Evolutionary conservation across 768 basidiomycete species (phyloP).

Genomic region (Xerocomellus chrysenteron): DNA sequence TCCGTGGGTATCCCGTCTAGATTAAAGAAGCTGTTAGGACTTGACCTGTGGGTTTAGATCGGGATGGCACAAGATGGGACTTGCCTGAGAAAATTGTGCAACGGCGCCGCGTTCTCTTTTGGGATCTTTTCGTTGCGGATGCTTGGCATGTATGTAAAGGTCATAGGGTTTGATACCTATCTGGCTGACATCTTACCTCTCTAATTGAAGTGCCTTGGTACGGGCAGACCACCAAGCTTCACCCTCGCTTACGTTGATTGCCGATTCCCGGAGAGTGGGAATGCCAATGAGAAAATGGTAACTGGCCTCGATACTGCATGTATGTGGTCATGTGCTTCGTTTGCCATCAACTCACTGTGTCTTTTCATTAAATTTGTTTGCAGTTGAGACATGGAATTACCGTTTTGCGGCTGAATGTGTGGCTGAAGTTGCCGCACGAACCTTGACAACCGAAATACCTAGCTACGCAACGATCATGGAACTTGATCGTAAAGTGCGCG

Average conservation of each 20-base stretch:
- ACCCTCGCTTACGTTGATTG: constrained; percentile 68
- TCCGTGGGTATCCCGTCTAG: constrained; percentile 49
- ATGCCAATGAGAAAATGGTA: constrained; percentile 14
- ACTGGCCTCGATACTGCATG: constrained; percentile 25
- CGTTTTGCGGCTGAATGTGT: constrained; percentile 67
- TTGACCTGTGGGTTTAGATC: constrained; percentile 39
- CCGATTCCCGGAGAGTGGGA: constrained; percentile 45
- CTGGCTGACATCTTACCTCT: constrained; percentile 9
- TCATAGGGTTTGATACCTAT: background rate
- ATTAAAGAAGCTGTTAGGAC: constrained; percentile 5
- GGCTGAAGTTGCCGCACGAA: constrained; percentile 59
- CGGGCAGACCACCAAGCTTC: constrained; percentile 70
- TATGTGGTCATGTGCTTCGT: constrained; percentile 17
- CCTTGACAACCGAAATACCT: constrained; percentile 63
- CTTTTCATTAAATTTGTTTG: background rate
- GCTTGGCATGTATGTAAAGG: constrained; percentile 56
- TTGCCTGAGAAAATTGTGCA: constrained; percentile 62
- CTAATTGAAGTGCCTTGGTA: constrained; percentile 55
- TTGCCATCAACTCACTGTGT: background rate
- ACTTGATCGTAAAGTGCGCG: constrained; percentile 64
- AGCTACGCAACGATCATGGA: constrained; percentile 65
- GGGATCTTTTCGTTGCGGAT: constrained; percentile 76
- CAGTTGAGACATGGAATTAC: constrained; percentile 62
- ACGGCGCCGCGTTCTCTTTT: constrained; percentile 67
- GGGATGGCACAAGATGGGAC: constrained; percentile 65